Evolutionary conservation across 805 yeast genomes (phyloP).

Genomic region (Debaryomyces prosopidis): DNA sequence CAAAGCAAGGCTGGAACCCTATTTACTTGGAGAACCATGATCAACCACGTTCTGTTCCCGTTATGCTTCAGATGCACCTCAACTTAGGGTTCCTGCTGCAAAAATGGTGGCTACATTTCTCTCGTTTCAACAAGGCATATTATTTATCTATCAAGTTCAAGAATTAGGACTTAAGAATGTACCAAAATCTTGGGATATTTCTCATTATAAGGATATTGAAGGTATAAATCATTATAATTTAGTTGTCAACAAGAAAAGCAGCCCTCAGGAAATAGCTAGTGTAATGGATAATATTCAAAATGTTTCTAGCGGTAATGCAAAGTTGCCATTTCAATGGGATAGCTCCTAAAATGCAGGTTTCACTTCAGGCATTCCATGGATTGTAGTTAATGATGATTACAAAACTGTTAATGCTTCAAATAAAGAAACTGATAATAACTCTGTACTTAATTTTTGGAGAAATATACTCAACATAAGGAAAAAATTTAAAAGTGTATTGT

Average conservation of each 20-base stretch:
- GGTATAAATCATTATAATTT: background rate
- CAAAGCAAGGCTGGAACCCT: slow-evolving; percentile 2
- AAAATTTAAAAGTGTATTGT: background rate
- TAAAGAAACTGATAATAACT: background rate
- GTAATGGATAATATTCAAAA: background rate
- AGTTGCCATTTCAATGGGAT: slow-evolving; percentile 3
- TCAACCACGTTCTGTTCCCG: slow-evolving; percentile 2
- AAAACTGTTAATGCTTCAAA: background rate
- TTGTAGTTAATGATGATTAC: slow-evolving; percentile 1
- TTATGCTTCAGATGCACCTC: background rate
- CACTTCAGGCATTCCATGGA: background rate
- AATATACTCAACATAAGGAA: background rate
- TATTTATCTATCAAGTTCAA: background rate
- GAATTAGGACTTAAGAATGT: slow-evolving; percentile 1
- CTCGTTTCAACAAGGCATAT: background rate
- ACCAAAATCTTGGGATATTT: slow-evolving; percentile 1
- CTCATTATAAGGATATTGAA: background rate
- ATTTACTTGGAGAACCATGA: slow-evolving; percentile 2
- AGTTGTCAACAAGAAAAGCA: background rate
- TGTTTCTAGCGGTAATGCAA: background rate
- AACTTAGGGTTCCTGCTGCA: background rate
- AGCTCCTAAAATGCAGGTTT: background rate
- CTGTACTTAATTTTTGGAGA: slow-evolving; percentile 1
- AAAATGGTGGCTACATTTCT: background rate
- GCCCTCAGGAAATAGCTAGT: background rate